Evolutionary conservation across 768 basidiomycete species (phyloP), one percentile per base, ranked within the genome.

Genomic region (Amanita jacksonii): DNA sequence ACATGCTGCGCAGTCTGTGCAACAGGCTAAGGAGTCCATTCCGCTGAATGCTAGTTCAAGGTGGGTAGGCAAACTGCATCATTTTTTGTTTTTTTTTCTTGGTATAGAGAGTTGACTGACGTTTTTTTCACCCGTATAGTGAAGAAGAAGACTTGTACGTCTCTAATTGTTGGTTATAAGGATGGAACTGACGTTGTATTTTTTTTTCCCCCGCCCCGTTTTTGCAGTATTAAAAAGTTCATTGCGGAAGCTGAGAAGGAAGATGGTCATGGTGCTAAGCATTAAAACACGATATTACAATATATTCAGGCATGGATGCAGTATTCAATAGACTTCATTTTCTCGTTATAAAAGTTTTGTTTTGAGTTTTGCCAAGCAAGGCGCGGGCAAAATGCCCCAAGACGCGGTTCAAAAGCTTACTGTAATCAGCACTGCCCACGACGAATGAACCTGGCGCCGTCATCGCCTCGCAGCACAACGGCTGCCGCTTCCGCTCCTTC

Each of bases 101-200:
- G 6, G 27, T 28, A 6, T 12, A 28, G 12, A 6, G 6, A 6
- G 6, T 28, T 46, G 41, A 36, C 47, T 57, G 32, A 52, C 37
- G n/a, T 39, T 37, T n/a, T 15, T 38, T 41, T 38, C 23, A 38
- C 41, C 39, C 49, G 47, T 57, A 15, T 54, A 89, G 85, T 49
- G 85, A 90, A 61, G 88, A 91, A 60, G 87, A 86, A 57, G 70
- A 79, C 51, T 90, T 90, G 87, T 90, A 66, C 62, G 76, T 77
- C 59, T 52, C 31, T 23, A 22, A 10, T 2, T 10, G 20, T 13
- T 33, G 15, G 5, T 3, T 18, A 4, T 13, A 6, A 4, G 18
- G 15, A 19, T 4, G 8, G 48, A 61, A 63, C 67, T 52, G 56
- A 20, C 40, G 31, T 6, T 19, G 24, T 41, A 34, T 20, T 8